A percentile compares a stretch with the other conserved stretches of the same genome.
These are phyloP conservation scores for Trametes polyzona DNA, from an alignment of 1,284 basidiomycete genomes.

Conservation along the genomic window DNA sequence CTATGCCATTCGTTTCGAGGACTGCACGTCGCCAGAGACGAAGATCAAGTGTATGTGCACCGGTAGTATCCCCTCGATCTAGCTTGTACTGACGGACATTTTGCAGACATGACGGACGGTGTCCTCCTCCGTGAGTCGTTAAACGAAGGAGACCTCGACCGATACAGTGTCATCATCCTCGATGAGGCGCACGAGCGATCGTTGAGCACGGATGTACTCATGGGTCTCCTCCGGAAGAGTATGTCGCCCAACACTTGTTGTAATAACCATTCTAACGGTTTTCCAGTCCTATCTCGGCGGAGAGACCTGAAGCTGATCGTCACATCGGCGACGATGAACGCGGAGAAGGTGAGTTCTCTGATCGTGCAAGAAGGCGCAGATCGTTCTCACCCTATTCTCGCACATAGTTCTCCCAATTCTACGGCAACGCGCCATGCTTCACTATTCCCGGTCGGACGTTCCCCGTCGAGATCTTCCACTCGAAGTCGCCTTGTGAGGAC, in stretches of 20 bases:
- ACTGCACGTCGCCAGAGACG: slow-evolving; percentile 90
- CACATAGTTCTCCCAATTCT: slow-evolving; percentile 87
- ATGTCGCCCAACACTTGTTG: not conserved
- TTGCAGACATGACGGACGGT: slow-evolving; percentile 95
- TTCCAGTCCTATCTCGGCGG: slow-evolving; percentile 83
- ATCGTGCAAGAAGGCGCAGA: not conserved
- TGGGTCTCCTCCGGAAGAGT: slow-evolving; percentile 96
- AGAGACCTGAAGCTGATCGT: slow-evolving; percentile 96
- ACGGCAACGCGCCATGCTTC: slow-evolving; percentile 93
- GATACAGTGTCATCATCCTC: slow-evolving; percentile 94
- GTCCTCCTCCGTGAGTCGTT: slow-evolving; percentile 93
- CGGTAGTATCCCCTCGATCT: not conserved
- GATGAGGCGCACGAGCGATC: slow-evolving; percentile 98
- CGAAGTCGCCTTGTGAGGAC: slow-evolving; percentile 97
- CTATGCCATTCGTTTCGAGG: slow-evolving; percentile 98
- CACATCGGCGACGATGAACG: slow-evolving; percentile 99
- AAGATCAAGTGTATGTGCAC: slow-evolving; percentile 86
- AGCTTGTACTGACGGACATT: slow-evolving; percentile 12
- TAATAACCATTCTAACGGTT: slow-evolving; percentile 21
- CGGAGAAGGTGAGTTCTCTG: slow-evolving; percentile 75
- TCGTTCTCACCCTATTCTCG: not conserved
- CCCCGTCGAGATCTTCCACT: slow-evolving; percentile 95
- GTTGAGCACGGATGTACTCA: slow-evolving; percentile 94
- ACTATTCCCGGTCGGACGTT: slow-evolving; percentile 99
- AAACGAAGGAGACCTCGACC: slow-evolving; percentile 94